Base-by-base conservation (phyloP, 495 filamentous ascomycete species). In the Penicillium coffeae region DNA sequence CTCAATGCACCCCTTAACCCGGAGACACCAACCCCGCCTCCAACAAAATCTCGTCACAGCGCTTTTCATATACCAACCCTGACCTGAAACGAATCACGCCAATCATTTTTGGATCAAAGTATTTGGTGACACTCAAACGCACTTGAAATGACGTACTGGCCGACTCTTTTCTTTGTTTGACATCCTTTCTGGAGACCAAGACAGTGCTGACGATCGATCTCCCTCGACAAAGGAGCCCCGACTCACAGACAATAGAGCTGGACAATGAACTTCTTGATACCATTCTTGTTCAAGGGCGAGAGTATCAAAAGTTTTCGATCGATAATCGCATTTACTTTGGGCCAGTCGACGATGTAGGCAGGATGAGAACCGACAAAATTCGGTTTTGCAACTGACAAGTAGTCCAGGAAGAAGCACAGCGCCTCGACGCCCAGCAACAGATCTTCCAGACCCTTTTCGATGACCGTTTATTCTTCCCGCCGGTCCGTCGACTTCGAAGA, bases 341-440 rank as follows among this genome's bases (percentile, higher is more conserved):
- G 25, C 92, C 92, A 1, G 74, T 93, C 16, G 92, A 97, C 67
- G 86, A 92, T 72, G 92, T 94, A 76, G 64, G 72, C 32, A n/a
- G 14, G n/a, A n/a, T 16, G 3, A 8, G 13, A 19, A 8, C 19
- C 41, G 21, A 21, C 35, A n/a, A 19, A 7, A 16, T 37, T 10
- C 21, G 12, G 35, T 16, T 13, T 37, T 22, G 25, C n/a, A 13
- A 35, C 55, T 68, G 44, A 66, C 47, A 30, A 18, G 10, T 34
- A n/a, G 38, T 37, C 12, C 52, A 97, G 92, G 84, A 85, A 55
- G 92, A 96, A 70, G 80, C 84, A 50, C 82, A 92, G 38, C 79
- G 89, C 40, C 76, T 93, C 27, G 75, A 86, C 34, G 69, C 76
- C 20, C 81, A 90, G 63, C 81, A 95, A 59, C 67, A 68, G 21